A percentile compares a stretch with the other conserved stretches of the same genome.
Conservation (phyloP, 1,284 basidiomycete genomes). For the Rhodotorula sp. region DNA sequence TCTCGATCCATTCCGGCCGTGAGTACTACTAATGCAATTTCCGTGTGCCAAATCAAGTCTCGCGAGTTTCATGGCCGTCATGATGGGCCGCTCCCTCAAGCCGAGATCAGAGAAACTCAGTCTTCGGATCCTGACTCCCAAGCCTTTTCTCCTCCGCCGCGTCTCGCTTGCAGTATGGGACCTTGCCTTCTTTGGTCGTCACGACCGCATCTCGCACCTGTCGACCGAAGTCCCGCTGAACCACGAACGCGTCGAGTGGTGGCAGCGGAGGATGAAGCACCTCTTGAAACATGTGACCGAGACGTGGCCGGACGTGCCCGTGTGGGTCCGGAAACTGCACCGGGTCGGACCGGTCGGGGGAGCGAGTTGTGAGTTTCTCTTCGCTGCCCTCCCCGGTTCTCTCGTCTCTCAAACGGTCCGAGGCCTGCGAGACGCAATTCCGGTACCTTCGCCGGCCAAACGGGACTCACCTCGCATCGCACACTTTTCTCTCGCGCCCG, state of each 20-base stretch:
- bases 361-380: constrained; percentile 36
- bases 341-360: constrained; percentile 41
- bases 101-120: background rate
- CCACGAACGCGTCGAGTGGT: constrained; percentile 41
- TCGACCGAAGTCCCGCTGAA: constrained; percentile 42
- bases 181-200: constrained; percentile 45
- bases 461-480: too few species aligned
- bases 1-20: constrained; percentile 44
- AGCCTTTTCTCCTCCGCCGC: background rate
- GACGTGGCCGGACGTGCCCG: constrained; percentile 41
- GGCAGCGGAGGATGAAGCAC: constrained; percentile 36
- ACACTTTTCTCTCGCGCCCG: background rate
- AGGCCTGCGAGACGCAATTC: too few species aligned
- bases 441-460: too few species aligned
- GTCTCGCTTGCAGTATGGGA: constrained; percentile 41
- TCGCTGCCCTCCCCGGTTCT: too few species aligned
- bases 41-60: background rate
- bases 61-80: background rate
- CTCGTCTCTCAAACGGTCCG: background rate
- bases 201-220: constrained; percentile 34
- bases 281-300: constrained; percentile 34
- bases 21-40: constrained; percentile 4
- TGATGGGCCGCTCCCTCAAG: background rate
- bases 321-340: constrained; percentile 43
- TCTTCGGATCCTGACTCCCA: background rate